Percentiles rank a stretch among this genome's conserved stretches.
phyloP scores from a whole-genome alignment of 2,329 filamentous ascomycete genomes.

The Knoxdaviesia proteae region DNA sequence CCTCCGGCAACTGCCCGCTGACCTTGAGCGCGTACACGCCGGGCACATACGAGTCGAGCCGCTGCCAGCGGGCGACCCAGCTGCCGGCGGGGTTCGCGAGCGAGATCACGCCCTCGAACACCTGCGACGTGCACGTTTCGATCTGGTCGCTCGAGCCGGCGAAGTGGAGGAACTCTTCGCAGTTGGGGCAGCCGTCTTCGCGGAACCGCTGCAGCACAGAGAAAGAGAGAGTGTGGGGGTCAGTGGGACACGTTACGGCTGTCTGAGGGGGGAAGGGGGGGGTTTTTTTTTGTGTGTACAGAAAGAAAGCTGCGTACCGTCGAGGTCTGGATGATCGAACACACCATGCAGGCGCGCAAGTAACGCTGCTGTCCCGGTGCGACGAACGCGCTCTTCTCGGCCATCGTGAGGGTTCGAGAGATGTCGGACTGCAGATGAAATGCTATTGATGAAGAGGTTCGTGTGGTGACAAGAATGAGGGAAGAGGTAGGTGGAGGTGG shows the following conservation, averaged over 20 bases:
- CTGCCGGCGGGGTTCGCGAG: slow-evolving; percentile 63
- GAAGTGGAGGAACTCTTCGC: slow-evolving; percentile 78
- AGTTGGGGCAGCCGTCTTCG: slow-evolving; percentile 83
- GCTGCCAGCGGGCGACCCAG: slow-evolving; percentile 96
- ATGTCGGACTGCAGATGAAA: slow-evolving; percentile 9
- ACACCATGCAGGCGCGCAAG: slow-evolving; percentile 95
- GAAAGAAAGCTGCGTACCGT: slow-evolving; percentile 27
- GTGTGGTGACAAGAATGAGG: neutral
- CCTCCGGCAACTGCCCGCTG: slow-evolving; percentile 54
- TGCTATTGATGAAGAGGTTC: neutral
- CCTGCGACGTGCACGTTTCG: slow-evolving; percentile 82
- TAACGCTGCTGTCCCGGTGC: slow-evolving; percentile 59
- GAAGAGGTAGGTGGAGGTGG: neutral
- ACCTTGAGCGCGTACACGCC: slow-evolving; percentile 94
- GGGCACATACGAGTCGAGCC: slow-evolving; percentile 67
- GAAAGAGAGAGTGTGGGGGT: slow-evolving; percentile 1
- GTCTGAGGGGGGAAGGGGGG: slow-evolving; percentile 2
- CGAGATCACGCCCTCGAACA: slow-evolving; percentile 83
- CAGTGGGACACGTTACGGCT: neutral
- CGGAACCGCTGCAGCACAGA: slow-evolving; percentile 49
- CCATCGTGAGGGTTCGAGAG: slow-evolving; percentile 21
- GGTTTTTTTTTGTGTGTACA: neutral
- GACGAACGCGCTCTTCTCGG: slow-evolving; percentile 26
- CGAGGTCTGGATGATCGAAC: slow-evolving; percentile 77
- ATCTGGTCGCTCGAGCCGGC: slow-evolving; percentile 60